A percentile compares a stretch with the other conserved stretches of the same genome.
These are phyloP conservation scores for Massarina eburnea DNA, from an alignment of 2,329 filamentous ascomycete genomes.

Conservation along the genomic window DNA sequence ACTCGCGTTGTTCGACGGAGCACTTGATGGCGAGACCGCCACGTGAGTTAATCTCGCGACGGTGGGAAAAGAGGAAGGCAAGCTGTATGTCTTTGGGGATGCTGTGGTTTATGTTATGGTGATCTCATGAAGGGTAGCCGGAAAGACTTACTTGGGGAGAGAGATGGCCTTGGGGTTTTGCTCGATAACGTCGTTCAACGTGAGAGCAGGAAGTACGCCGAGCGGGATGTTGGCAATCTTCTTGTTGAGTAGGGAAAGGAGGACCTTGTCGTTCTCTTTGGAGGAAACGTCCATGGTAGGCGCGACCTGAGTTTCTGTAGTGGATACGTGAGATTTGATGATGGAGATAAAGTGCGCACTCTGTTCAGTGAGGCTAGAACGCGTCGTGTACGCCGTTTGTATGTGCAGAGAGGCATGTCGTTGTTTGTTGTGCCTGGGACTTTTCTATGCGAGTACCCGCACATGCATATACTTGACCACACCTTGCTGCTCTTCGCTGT, in stretches of 20 bases:
- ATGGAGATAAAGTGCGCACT: too few relatives aligned
- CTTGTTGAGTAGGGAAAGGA: neutral
- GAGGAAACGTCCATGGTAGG: neutral
- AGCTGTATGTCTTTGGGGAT: slow-evolving; percentile 25
- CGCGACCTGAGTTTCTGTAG: neutral
- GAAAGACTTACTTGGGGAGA: slow-evolving; percentile 8
- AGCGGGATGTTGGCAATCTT: neutral
- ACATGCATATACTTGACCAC: neutral
- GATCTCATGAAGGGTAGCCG: neutral
- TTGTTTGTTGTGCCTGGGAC: neutral
- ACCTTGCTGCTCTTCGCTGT: too few relatives aligned
- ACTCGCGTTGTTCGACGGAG: slow-evolving; percentile 7
- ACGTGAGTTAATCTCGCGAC: slow-evolving; percentile 6
- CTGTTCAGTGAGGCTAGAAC: too few relatives aligned
- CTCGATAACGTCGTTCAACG: slow-evolving; percentile 12
- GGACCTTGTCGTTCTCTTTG: neutral
- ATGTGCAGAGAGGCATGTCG: too few relatives aligned
- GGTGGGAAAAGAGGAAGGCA: slow-evolving; percentile 21
- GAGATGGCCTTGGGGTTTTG: slow-evolving; percentile 5
- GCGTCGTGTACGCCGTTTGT: too few relatives aligned
- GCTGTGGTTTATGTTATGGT: neutral
- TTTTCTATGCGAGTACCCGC: neutral
- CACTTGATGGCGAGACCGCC: slow-evolving; percentile 13
- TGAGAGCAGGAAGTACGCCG: slow-evolving; percentile 11
- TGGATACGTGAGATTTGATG: too few relatives aligned